A percentile compares a stretch with the other conserved stretches of the same genome.
phyloP scores from a whole-genome alignment of 768 basidiomycete genomes.

The Lactarius sp. region DNA sequence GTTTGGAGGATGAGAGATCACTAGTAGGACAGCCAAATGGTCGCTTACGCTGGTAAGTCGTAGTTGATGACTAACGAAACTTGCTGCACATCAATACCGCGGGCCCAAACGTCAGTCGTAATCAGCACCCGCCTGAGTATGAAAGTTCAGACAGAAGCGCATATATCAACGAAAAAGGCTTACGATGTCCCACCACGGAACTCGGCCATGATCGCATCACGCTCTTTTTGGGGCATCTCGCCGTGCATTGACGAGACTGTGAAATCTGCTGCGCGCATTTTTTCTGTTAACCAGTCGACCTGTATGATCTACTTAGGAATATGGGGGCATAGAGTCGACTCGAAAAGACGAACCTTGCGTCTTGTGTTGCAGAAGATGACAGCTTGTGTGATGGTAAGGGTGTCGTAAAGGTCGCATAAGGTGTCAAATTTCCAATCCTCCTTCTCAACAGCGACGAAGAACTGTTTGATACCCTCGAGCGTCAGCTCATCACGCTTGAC shows the following conservation, averaged over 20 bases:
- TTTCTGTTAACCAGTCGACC: slow-evolving; percentile 99
- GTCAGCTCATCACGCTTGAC: slow-evolving; percentile 99
- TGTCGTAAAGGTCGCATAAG: slow-evolving; percentile 95
- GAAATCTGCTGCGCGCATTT: slow-evolving; percentile 98
- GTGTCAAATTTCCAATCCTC: slow-evolving; percentile 99
- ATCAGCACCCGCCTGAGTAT: slow-evolving; percentile 77
- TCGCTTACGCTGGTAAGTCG: slow-evolving; percentile 84
- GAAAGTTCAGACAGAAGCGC: background rate
- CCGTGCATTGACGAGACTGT: slow-evolving; percentile 96
- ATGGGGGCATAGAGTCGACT: background rate
- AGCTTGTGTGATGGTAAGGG: slow-evolving; percentile 97
- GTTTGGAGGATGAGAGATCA: slow-evolving; percentile 9
- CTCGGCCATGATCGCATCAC: slow-evolving; percentile 95
- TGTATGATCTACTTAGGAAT: slow-evolving; percentile 29
- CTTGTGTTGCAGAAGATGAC: slow-evolving; percentile 99
- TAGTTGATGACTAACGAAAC: slow-evolving; percentile 97
- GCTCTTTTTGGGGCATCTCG: slow-evolving; percentile 93
- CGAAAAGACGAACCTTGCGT: slow-evolving; percentile 65
- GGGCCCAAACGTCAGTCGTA: slow-evolving; percentile 95
- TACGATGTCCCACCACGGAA: slow-evolving; percentile 91
- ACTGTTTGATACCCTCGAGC: slow-evolving; percentile 92
- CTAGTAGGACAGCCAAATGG: slow-evolving; percentile 14
- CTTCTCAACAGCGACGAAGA: slow-evolving; percentile 98
- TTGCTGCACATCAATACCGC: slow-evolving; percentile 97
- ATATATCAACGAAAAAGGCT: slow-evolving; percentile 32